Percentiles rank a stretch among this genome's conserved stretches.
Evolutionary conservation across 768 basidiomycete genomes (phyloP).

Genomic region (Calocybe cyanea): DNA sequence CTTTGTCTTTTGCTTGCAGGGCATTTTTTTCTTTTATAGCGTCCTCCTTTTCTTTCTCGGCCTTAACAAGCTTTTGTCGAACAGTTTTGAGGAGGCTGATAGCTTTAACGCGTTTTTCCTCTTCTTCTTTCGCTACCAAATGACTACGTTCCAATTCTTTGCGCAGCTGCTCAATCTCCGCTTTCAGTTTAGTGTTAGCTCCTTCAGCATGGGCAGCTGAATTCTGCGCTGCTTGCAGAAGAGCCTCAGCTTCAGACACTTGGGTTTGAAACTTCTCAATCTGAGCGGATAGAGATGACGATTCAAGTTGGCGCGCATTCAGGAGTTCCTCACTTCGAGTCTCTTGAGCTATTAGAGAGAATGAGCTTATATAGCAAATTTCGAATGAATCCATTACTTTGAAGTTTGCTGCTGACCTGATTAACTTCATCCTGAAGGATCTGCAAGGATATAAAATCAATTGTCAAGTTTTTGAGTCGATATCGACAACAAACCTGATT

Average conservation of each 20-base stretch:
- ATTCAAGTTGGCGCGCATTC: constrained; percentile 79
- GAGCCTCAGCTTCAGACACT: constrained; percentile 64
- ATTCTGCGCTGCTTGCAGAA: constrained; percentile 55
- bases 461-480: neutral
- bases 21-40: constrained; percentile 51
- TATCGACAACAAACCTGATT: constrained; percentile 53
- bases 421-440: constrained; percentile 76
- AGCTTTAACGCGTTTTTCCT: constrained; percentile 95
- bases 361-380: constrained; percentile 3
- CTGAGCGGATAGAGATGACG: constrained; percentile 71
- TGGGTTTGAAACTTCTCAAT: constrained; percentile 69
- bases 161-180: constrained; percentile 56
- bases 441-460: constrained; percentile 28
- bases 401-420: constrained; percentile 66
- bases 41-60: constrained; percentile 92
- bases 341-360: constrained; percentile 62
- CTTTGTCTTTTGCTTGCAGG: constrained; percentile 50
- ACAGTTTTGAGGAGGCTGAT: constrained; percentile 91
- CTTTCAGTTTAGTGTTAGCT: constrained; percentile 43
- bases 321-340: constrained; percentile 80
- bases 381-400: constrained; percentile 48
- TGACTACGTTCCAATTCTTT: constrained; percentile 62
- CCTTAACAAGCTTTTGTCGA: constrained; percentile 93
- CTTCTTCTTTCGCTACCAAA: constrained; percentile 80
- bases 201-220: constrained; percentile 47